Base-by-base conservation (phyloP, 768 basidiomycete species). In the Clitopilus hobsonii region DNA sequence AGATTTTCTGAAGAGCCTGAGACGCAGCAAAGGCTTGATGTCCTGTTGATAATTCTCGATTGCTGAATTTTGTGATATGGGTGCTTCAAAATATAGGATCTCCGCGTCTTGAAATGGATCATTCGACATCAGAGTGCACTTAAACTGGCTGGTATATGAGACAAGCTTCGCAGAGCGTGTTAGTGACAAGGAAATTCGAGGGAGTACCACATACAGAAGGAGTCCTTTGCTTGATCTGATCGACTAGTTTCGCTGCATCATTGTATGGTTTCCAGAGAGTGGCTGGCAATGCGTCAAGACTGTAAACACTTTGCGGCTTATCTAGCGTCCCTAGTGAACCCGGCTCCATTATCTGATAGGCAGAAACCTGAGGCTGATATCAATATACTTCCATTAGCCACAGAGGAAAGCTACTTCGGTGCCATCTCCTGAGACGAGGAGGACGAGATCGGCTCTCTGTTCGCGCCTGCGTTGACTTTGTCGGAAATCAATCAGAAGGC, bases 401-500 rank as follows among this genome's bases (percentile, higher is more conserved):
- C 5, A 24, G 54, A 27, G 45, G 14, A 16, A 20, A 23, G 54
- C 18, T 27, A 23, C 26, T 62, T 45, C 56, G 78, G 80, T 61
- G 71, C 63, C 2, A 50, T 45, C 6, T 79, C 79, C 48, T 71
- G 66, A 22, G 74, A 82, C 66, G 23, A 79, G 54, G 22, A 82
- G 60, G 10, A 83, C 78, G 58, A 80, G 72, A 11, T 72, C 65
- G 5, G 79, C 81, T 56, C 69, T 74, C 25, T 70, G 63, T 5
- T 77, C 76, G 36, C 70, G 74, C 47, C 77, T 68, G 4, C 79
- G 72, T 57, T 82, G 77, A 25, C 76, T 74, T 65, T 81, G 79
- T n/a, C 82, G 75, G 50, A 83, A 78, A 62, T 84, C 82, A 24
- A 83, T 74, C 0, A 83, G 69, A n/a, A 80, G 57, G 20, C 77